Base-by-base conservation (phyloP, 2,329 filamentous ascomycete species). In the Aspergillus sp. region DNA sequence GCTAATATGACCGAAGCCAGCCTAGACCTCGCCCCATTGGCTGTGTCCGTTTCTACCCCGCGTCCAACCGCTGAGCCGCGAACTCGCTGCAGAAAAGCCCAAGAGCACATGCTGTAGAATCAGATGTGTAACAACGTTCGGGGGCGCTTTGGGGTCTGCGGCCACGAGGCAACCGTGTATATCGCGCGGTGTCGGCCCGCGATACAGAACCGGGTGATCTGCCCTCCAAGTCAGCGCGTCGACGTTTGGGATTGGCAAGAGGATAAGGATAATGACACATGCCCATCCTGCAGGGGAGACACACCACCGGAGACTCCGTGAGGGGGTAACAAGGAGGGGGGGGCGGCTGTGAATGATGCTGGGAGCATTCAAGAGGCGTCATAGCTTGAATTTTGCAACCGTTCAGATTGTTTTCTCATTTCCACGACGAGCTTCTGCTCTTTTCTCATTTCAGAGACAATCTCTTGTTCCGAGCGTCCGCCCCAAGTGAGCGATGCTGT, bases 191-290 rank as follows among this genome's bases (percentile, higher is more conserved):
- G 61, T 51, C 49, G 45, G 5, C 52, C 58, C 9, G 61, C 61
- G 27, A 60, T 62, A 17, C 57, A 59, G 27, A 64, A 61, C 39
- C 41, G 51, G 37, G 53, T 59, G 44, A 56, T 55, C 45, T 64
- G 61, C 51, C 61, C 60, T 15, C 61, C 61, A 17, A 19, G 52
- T 49, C 61, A 60, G 44, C 61, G 60, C 33, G 39, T 59, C 20
- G 60, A 64, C n/a, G 62, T 63, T 24, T 62, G 61, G 56, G 60
- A 62, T 54, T 64, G 62, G 60, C 60, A 62, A 46, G 62, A 64
- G 40, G 61, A 64, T 45, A 60, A 58, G 4, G 58, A 61, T 30
- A 58, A 63, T 27, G 61, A 63, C 13, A 50, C 34, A 34, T 64
- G 60, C 34, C 62, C 58, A 11, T 59, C 54, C 9, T 64, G 61